Base-by-base conservation (phyloP, 192 early-diverging fungal genomes). In the Rhizoclosmatium globosum region DNA sequence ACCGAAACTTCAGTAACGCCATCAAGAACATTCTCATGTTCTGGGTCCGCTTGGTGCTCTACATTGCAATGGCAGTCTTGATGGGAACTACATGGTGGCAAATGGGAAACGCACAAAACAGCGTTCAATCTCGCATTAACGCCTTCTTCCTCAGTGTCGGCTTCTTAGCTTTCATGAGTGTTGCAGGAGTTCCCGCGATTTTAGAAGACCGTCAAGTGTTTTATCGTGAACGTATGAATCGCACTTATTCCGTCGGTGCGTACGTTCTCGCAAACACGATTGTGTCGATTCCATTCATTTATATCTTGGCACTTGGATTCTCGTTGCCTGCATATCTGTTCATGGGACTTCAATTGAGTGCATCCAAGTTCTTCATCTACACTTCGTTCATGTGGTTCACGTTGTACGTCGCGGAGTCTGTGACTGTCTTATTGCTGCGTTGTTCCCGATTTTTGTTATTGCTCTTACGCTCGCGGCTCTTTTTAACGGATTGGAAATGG, bases 401-500 rank as follows among this genome's bases (percentile, higher is more conserved):
- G 3, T 21, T 85, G 48, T 68, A 77, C 47, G 81, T 79, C 42
- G 84, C 84, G 31, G 84, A 85, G 67, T 67, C 74, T 2, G 79
- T 82, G 44, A 57, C 56, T 46, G 66, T 85, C 3, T 50, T 85
- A 69, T 85, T 21, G 57, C 82, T 1, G 82, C 81, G 17, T 15
- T 78, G 38, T 47, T 83, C 58, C 84, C 84, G 21, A 85, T 84
- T 48, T 85, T 85, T 47, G 76, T 85, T n/a, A 81, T 80, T 3
- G 81, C 83, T 19, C 59, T 85, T n/a, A 73, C 83, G 17, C 61
- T 85, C 17, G 69, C 68, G 9, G 11, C 69, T 56, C 60, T 79
- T 15, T 64, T 79, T 11, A 62, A 62, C 42, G 77, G 77, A 6
- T 42, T 81, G 48, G 67, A 64, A 64, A 81, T 81, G 79, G 66